These are phyloP conservation scores for Ustilago sp. DNA, from an alignment of 1,284 basidiomycete species.

Conservation along the genomic window DNA sequence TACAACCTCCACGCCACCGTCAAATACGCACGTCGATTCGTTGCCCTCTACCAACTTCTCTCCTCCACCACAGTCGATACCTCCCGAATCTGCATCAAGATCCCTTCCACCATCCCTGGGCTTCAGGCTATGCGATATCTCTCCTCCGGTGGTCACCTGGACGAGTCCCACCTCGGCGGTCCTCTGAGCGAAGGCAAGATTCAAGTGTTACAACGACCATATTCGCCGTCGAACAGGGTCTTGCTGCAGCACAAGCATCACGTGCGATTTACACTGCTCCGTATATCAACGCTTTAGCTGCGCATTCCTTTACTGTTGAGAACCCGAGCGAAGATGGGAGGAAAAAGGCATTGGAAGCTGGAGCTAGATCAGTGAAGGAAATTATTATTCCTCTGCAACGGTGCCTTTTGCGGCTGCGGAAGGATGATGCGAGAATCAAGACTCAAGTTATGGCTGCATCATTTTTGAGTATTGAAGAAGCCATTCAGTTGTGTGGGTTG, in stretches of 20 bases:
- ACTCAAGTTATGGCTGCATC: slow-evolving; percentile 31
- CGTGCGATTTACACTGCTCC: slow-evolving; percentile 25
- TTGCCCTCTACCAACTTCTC: slow-evolving; percentile 31
- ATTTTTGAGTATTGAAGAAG: slow-evolving; percentile 20
- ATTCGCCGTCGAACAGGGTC: slow-evolving; percentile 33
- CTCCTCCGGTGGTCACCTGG: slow-evolving; percentile 23
- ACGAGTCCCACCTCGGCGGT: slow-evolving; percentile 25
- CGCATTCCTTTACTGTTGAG: slow-evolving; percentile 26
- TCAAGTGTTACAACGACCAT: slow-evolving; percentile 29
- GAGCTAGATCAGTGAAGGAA: slow-evolving; percentile 12
- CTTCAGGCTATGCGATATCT: slow-evolving; percentile 41
- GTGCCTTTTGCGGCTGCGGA: slow-evolving; percentile 14
- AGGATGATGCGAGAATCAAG: slow-evolving; percentile 13
- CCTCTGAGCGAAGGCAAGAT: slow-evolving; percentile 21
- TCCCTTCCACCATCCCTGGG: slow-evolving; percentile 28
- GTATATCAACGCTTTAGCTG: slow-evolving; percentile 38
- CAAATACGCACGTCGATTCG: slow-evolving; percentile 27
- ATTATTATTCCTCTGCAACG: slow-evolving; percentile 26
- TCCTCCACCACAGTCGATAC: slow-evolving; percentile 6
- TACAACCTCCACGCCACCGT: slow-evolving; percentile 24
- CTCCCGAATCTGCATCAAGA: slow-evolving; percentile 29
- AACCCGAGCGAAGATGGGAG: neutral
- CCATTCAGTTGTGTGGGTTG: slow-evolving; percentile 21
- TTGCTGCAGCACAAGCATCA: slow-evolving; percentile 31
- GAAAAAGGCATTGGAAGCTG: slow-evolving; percentile 6